Conservation (phyloP, 768 basidiomycete genomes). For the Boletus eberwhitei region DNA sequence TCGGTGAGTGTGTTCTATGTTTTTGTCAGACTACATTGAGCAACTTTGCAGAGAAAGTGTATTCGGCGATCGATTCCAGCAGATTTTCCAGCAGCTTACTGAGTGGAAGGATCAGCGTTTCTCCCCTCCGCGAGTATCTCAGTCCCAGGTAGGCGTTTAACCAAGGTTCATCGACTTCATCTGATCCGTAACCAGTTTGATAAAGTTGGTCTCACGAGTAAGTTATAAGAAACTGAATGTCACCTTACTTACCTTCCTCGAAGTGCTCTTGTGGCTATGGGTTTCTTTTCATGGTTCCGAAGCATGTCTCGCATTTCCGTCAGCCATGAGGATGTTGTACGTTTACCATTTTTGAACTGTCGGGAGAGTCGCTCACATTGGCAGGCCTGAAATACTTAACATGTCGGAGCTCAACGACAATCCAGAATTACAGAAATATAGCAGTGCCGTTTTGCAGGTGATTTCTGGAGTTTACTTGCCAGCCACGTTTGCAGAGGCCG, state of each 20-base stretch:
- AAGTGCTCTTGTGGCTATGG: slow-evolving; percentile 82
- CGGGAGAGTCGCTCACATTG: slow-evolving; percentile 5
- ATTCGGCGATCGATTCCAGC: slow-evolving; percentile 53
- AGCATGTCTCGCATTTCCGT: slow-evolving; percentile 74
- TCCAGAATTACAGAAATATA: slow-evolving; percentile 76
- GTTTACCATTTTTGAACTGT: slow-evolving; percentile 28
- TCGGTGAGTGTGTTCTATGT: slow-evolving; percentile 38
- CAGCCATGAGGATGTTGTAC: slow-evolving; percentile 72
- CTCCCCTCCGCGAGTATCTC: slow-evolving; percentile 80
- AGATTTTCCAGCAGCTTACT: slow-evolving; percentile 58
- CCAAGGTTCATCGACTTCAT: not conserved
- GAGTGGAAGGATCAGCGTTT: slow-evolving; percentile 73
- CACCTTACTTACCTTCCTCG: slow-evolving; percentile 16
- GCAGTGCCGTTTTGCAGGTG: slow-evolving; percentile 76
- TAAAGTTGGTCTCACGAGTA: slow-evolving; percentile 83
- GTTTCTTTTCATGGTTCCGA: slow-evolving; percentile 70
- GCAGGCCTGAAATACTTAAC: slow-evolving; percentile 80
- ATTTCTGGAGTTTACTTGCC: slow-evolving; percentile 81
- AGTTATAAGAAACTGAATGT: slow-evolving; percentile 10
- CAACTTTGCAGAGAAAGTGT: slow-evolving; percentile 43
- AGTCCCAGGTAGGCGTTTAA: slow-evolving; percentile 56
- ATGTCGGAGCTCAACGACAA: slow-evolving; percentile 90
- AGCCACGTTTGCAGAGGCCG: slow-evolving; percentile 55
- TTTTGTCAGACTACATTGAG: not conserved
- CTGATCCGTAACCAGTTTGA: slow-evolving; percentile 59